Evolutionary conservation across 1,139 yeast species (phyloP).

Genomic region (Debaryomyces robertsiae): DNA sequence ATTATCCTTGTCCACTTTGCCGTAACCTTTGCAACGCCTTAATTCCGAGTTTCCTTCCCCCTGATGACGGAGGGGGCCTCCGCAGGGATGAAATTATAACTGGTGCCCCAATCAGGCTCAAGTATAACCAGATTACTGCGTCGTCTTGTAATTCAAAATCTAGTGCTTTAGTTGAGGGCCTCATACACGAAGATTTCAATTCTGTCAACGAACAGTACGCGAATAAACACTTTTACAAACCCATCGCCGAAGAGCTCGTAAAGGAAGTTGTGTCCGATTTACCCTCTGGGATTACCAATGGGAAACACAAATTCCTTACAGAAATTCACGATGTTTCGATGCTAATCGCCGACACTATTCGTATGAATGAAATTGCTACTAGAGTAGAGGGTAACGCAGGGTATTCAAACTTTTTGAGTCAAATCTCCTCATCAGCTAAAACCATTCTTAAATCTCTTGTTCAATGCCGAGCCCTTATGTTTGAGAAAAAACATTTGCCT

Average conservation of each 20-base stretch:
- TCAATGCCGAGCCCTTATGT: constrained; percentile 30
- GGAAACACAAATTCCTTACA: constrained; percentile 23
- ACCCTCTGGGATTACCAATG: constrained; percentile 19
- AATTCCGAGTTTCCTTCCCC: constrained; percentile 44
- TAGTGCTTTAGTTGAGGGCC: constrained; percentile 11
- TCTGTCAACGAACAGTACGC: constrained; percentile 1
- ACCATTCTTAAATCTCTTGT: constrained; percentile 40
- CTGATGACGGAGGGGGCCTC: constrained; percentile 21
- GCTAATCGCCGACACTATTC: constrained; percentile 56
- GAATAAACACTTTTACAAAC: constrained; percentile 8
- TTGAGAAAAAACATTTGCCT: constrained; percentile 21
- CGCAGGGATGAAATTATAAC: constrained; percentile 14
- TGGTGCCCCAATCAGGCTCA: constrained; percentile 17
- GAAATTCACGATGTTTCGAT: constrained; percentile 26
- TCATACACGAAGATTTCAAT: constrained; percentile 17
- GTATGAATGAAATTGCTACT: constrained; percentile 57
- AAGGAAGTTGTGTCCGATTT: constrained; percentile 16
- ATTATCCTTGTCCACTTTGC: constrained; percentile 65
- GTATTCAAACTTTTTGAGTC: constrained; percentile 35
- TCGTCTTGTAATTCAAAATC: constrained; percentile 19
- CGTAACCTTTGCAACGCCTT: constrained; percentile 51
- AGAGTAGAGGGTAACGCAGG: constrained; percentile 44
- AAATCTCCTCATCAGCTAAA: constrained; percentile 37
- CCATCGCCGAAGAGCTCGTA: constrained; percentile 13
- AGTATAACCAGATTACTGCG: constrained; percentile 24